A percentile compares a stretch with the other conserved stretches of the same genome.
These are phyloP conservation scores for Hypoxylon fuscum DNA, from an alignment of 495 filamentous ascomycete genomes.

Conservation along the genomic window DNA sequence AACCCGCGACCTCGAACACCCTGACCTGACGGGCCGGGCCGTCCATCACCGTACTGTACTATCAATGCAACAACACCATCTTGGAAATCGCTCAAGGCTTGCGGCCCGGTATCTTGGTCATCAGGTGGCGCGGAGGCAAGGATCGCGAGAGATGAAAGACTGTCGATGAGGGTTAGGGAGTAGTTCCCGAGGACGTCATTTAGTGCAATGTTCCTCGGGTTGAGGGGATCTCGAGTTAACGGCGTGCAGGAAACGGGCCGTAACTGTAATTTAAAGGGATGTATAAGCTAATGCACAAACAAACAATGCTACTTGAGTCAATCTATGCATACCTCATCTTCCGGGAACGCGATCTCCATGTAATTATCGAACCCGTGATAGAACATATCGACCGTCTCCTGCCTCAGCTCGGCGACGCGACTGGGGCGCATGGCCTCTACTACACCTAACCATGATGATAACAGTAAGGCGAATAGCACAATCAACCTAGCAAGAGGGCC, in stretches of 20 bases:
- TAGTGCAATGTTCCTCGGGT: slow-evolving; percentile 83
- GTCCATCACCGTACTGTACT: slow-evolving; percentile 86
- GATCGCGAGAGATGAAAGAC: slow-evolving; percentile 90
- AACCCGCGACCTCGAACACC: slow-evolving; percentile 85
- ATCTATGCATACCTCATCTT: slow-evolving; percentile 75
- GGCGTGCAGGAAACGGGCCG: slow-evolving; percentile 87
- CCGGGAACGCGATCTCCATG: slow-evolving; percentile 91
- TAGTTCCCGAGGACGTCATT: slow-evolving; percentile 98
- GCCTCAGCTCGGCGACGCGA: slow-evolving; percentile 61
- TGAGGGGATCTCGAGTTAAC: slow-evolving; percentile 79
- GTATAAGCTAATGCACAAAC: slow-evolving; percentile 16
- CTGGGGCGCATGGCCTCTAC: slow-evolving; percentile 61
- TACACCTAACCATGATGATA: slow-evolving; percentile 42
- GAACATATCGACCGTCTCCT: slow-evolving; percentile 90
- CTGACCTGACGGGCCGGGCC: slow-evolving; percentile 70
- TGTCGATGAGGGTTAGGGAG: slow-evolving; percentile 93
- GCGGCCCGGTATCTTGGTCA: slow-evolving; percentile 59
- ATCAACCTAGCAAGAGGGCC: slow-evolving; percentile 24
- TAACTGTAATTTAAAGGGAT: slow-evolving; percentile 62
- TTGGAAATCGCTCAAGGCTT: slow-evolving; percentile 79
- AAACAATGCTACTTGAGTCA: background rate
- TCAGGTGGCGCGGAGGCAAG: slow-evolving; percentile 73
- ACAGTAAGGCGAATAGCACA: slow-evolving; percentile 33
- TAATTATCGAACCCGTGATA: slow-evolving; percentile 98
- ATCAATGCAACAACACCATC: slow-evolving; percentile 81